Conservation (phyloP, 192 early-diverging fungal species). For the Helicostylum pulchrum region DNA sequence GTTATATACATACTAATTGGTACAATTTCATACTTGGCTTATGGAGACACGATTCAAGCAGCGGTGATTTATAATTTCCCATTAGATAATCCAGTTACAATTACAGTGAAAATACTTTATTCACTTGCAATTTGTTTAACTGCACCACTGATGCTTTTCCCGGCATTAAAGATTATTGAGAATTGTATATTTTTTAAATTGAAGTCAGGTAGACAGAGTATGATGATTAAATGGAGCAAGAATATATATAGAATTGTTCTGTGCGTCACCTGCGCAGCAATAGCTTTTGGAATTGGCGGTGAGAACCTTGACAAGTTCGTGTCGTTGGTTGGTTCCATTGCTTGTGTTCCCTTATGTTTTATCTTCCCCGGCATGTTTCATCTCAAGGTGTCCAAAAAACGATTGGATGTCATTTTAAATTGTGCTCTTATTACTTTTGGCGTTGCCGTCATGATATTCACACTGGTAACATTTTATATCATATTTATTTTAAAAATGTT, state of each 20-base stretch:
- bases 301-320: constrained; percentile 83
- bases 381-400: constrained; percentile 50
- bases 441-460: constrained; percentile 67
- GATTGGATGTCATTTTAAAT: constrained; percentile 29
- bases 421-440: constrained; percentile 49
- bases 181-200: constrained; percentile 63
- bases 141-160: constrained; percentile 81
- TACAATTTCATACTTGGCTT: constrained; percentile 69
- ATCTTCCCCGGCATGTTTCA: constrained; percentile 87
- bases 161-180: constrained; percentile 80
- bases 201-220: constrained; percentile 35
- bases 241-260: constrained; percentile 65
- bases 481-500: no score
- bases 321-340: constrained; percentile 77
- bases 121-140: constrained; percentile 84
- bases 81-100: constrained; percentile 50
- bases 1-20: constrained; percentile 70
- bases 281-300: constrained; percentile 64
- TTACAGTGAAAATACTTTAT: constrained; percentile 74
- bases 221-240: constrained; percentile 65
- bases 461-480: constrained; percentile 37
- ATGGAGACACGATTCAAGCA: constrained; percentile 74
- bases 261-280: constrained; percentile 55
- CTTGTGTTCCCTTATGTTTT: constrained; percentile 68
- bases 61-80: constrained; percentile 83